Evolutionary conservation across 345 rosid species (phyloP).

Genomic region (Euphorbia lathyris): DNA sequence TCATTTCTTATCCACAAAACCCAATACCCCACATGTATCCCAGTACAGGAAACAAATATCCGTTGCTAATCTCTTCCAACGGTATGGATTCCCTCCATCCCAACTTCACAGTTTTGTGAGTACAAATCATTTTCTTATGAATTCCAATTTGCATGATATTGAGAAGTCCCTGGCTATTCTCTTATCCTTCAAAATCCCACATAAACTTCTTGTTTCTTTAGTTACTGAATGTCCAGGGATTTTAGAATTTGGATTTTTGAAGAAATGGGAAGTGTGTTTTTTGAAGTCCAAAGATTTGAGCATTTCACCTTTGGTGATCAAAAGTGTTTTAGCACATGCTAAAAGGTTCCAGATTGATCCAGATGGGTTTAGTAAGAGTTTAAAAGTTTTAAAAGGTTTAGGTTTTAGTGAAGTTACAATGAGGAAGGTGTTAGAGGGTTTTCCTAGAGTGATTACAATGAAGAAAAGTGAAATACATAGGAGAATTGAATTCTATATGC

Average conservation of each 20-base stretch:
- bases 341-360: slow-evolving; percentile 48
- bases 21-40: slow-evolving; percentile 25
- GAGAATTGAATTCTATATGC: slow-evolving; percentile 50
- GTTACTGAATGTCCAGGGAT: slow-evolving; percentile 60
- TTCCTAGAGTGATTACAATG: slow-evolving; percentile 47
- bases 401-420: slow-evolving; percentile 53
- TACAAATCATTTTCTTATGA: slow-evolving; percentile 37
- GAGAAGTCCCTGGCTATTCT: slow-evolving; percentile 57
- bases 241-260: slow-evolving; percentile 52
- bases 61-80: slow-evolving; percentile 58
- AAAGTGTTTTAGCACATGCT: slow-evolving; percentile 48
- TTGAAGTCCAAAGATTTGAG: slow-evolving; percentile 24
- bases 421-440: slow-evolving; percentile 47
- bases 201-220: slow-evolving; percentile 44
- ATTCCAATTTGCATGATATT: slow-evolving; percentile 40
- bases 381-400: slow-evolving; percentile 46
- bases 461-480: slow-evolving; percentile 39
- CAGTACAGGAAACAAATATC: slow-evolving; percentile 41
- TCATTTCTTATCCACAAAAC: slow-evolving; percentile 21
- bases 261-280: slow-evolving; percentile 48
- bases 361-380: slow-evolving; percentile 34
- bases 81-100: slow-evolving; percentile 65
- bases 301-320: slow-evolving; percentile 35
- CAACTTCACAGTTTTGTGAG: slow-evolving; percentile 45
- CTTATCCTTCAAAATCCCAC: slow-evolving; percentile 52